A percentile compares a stretch with the other conserved stretches of the same genome.
Evolutionary conservation across 1,139 yeast genomes (phyloP).

Genomic region (Zygosaccharomyces pseudobailii): DNA sequence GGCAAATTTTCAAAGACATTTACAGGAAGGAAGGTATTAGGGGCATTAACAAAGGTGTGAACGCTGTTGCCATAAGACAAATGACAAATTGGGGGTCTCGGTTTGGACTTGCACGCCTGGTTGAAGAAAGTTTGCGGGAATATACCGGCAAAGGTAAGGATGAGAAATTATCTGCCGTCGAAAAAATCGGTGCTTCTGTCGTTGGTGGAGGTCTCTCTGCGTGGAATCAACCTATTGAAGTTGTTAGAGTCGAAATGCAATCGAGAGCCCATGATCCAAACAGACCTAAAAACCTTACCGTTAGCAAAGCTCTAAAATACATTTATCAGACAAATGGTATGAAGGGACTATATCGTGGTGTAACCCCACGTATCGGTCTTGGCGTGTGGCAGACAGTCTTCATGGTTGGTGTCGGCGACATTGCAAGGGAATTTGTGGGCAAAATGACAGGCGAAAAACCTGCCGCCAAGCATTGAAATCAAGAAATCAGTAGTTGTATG

Average conservation of each 20-base stretch:
- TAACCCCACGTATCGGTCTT: constrained; percentile 91
- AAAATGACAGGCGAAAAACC: constrained; percentile 53
- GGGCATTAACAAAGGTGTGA: constrained; percentile 96
- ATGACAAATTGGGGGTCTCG: constrained; percentile 99
- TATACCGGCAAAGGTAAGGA: constrained; percentile 55
- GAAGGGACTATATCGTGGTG: constrained; percentile 92
- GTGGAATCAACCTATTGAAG: constrained; percentile 99
- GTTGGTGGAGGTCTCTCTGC: constrained; percentile 97
- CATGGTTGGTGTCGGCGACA: constrained; percentile 99
- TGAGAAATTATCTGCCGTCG: constrained; percentile 64
- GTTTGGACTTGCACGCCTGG: constrained; percentile 86
- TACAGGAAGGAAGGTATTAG: constrained; percentile 79
- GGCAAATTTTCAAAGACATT: constrained; percentile 81
- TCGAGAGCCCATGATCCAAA: constrained; percentile 87
- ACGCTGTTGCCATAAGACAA: constrained; percentile 98
- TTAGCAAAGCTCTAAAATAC: constrained; percentile 72
- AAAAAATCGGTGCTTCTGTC: constrained; percentile 81
- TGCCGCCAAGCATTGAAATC: constrained; percentile 40
- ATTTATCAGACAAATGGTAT: constrained; percentile 79
- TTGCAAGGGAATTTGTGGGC: constrained; percentile 64
- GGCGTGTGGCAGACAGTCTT: constrained; percentile 98
- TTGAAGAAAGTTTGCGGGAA: constrained; percentile 76
- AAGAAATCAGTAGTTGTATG: not conserved
- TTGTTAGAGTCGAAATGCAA: constrained; percentile 96
- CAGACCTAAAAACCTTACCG: constrained; percentile 88